phyloP scores from a whole-genome alignment of 768 basidiomycete species.

The Agaricus blazei region DNA sequence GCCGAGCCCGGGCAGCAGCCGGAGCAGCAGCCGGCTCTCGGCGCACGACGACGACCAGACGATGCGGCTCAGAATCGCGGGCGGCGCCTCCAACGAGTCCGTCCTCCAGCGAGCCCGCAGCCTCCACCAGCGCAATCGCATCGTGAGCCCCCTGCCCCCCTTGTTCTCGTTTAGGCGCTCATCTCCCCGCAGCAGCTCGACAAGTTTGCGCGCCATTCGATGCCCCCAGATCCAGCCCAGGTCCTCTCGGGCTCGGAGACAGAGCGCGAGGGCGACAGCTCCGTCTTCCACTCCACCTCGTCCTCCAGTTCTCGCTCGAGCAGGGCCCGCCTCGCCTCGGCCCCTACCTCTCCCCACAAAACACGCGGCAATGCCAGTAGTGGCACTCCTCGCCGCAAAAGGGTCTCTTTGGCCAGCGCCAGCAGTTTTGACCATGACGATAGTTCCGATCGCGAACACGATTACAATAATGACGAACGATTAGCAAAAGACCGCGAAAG shows the following conservation, averaged over 20 bases:
- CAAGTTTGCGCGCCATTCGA: constrained; percentile 14
- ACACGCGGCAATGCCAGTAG: constrained; percentile 18
- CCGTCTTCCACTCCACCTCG: constrained; percentile 22
- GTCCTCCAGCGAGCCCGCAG: constrained; percentile 67
- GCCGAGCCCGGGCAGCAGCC: constrained; percentile 24
- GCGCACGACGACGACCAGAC: constrained; percentile 60
- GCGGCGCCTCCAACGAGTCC: constrained; percentile 45
- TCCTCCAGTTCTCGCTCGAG: constrained; percentile 14
- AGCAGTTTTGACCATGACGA: constrained; percentile 22
- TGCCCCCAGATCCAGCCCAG: constrained; percentile 9
- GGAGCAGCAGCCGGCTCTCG: constrained; percentile 33
- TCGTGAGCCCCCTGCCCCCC: constrained; percentile 42
- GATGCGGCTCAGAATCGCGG: constrained; percentile 37
- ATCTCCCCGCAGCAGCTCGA: constrained; percentile 16
- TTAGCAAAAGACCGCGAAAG: not conserved
- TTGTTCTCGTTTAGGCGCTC: not conserved
- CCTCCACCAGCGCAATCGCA: constrained; percentile 66
- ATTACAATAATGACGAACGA: constrained; percentile 7
- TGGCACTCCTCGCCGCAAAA: constrained; percentile 23
- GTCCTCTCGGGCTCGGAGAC: constrained; percentile 75
- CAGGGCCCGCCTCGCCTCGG: constrained; percentile 22
- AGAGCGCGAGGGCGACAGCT: constrained; percentile 55
- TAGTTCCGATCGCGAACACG: constrained; percentile 12
- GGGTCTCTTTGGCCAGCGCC: constrained; percentile 23
- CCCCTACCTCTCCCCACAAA: constrained; percentile 29